Evolutionary conservation across 2,329 filamentous ascomycete genomes (phyloP).

Genomic region (Xylariaceae sp.): DNA sequence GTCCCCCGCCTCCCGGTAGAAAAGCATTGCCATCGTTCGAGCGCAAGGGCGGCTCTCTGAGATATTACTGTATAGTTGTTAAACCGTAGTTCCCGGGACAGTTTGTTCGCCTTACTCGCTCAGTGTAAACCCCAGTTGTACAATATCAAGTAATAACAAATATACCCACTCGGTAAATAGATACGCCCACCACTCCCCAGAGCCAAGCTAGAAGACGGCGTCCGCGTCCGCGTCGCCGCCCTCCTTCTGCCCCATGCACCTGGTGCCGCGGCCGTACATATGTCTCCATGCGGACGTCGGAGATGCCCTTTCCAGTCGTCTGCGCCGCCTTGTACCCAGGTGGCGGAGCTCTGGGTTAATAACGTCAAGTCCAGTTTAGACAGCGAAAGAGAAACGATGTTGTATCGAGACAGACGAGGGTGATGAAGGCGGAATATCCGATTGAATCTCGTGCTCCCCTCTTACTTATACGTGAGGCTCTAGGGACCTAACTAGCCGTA

Average conservation of each 20-base stretch:
- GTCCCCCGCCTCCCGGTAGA: too few relatives aligned
- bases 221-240: constrained; percentile 24
- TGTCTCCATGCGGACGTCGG: constrained; percentile 29
- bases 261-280: constrained; percentile 26
- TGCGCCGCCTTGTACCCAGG: constrained; percentile 23
- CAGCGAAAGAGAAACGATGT: constrained; percentile 27
- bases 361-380: constrained; percentile 31
- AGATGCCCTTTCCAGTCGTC: constrained; percentile 26
- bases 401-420: neutral
- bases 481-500: neutral
- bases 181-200: too few relatives aligned
- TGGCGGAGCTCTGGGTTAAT: constrained; percentile 33
- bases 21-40: too few relatives aligned
- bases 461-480: neutral
- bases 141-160: too few relatives aligned
- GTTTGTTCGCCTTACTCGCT: too few relatives aligned
- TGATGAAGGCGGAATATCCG: neutral
- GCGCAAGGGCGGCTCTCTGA: too few relatives aligned
- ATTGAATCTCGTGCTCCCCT: neutral
- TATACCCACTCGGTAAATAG: too few relatives aligned
- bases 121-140: too few relatives aligned
- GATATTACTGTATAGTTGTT: too few relatives aligned
- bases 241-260: constrained; percentile 28
- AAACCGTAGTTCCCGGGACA: too few relatives aligned
- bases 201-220: constrained; percentile 29